Conservation (phyloP, 257 asterid species). For the Solanum paucissectum region DNA sequence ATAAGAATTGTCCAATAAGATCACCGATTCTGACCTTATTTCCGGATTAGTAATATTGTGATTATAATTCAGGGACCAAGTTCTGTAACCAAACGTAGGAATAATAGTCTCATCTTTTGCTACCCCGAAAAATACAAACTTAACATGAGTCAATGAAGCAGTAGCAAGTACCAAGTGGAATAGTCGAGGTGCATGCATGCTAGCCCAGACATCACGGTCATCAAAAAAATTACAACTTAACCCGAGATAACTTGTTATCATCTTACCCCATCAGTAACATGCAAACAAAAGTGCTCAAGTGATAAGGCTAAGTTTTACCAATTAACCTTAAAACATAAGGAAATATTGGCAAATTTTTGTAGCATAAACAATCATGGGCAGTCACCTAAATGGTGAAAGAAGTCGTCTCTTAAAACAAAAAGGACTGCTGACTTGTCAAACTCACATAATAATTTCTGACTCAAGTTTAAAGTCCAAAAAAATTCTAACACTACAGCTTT, state of each 20-base stretch:
- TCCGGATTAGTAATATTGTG: background rate
- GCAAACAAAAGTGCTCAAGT: background rate
- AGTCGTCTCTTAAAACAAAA: background rate
- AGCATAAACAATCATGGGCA: background rate
- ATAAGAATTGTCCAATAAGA: background rate
- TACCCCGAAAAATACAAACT: background rate
- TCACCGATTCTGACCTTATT: background rate
- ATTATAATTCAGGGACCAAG: background rate
- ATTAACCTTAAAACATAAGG: background rate
- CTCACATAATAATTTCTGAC: background rate
- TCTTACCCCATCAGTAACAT: background rate
- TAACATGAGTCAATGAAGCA: background rate
- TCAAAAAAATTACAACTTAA: background rate
- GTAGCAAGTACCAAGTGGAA: background rate
- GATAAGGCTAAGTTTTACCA: background rate
- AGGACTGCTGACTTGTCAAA: background rate
- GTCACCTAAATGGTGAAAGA: background rate
- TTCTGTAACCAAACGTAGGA: background rate
- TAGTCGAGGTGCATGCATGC: background rate
- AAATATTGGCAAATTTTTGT: background rate
- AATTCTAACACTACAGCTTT: background rate
- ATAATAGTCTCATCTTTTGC: background rate
- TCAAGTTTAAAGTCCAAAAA: background rate
- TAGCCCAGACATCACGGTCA: background rate
- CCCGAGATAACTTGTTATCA: background rate